Conservation (phyloP, 768 basidiomycete species). For the Tylopilus intermedius region DNA sequence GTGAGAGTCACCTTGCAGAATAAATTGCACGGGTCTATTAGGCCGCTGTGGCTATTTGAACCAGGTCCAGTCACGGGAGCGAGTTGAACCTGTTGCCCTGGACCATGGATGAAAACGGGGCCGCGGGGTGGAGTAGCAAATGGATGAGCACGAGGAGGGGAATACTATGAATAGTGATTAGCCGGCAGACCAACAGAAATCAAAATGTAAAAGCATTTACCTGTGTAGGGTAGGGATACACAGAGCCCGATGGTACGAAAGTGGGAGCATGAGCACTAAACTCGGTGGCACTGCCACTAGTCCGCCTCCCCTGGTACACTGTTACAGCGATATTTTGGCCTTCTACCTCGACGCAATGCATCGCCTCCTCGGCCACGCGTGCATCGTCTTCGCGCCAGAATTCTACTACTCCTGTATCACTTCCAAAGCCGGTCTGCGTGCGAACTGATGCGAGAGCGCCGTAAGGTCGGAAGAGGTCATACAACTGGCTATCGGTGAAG, state of each 20-base stretch:
- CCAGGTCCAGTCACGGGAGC: conserved; percentile 72
- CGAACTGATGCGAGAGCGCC: conserved; percentile 79
- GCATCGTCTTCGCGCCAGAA: conserved; percentile 89
- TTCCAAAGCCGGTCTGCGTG: conserved; percentile 68
- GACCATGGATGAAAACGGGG: conserved; percentile 71
- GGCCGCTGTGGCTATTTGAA: conserved; percentile 77
- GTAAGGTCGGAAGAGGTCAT: conserved; percentile 79
- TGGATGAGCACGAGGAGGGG: conserved; percentile 58
- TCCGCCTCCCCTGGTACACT: conserved; percentile 63
- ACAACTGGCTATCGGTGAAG: conserved; percentile 68
- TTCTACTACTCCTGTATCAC: conserved; percentile 74
- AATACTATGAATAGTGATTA: conserved; percentile 43
- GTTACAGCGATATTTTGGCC: conserved; percentile 84
- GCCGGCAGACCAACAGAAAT: not conserved
- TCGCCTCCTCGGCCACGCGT: conserved; percentile 66
- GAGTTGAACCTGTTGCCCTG: conserved; percentile 85
- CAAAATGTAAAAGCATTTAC: conserved; percentile 28
- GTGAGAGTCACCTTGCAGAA: conserved; percentile 66
- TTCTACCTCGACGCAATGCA: conserved; percentile 81
- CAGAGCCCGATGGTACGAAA: conserved; percentile 69
- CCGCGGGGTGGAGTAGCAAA: conserved; percentile 37
- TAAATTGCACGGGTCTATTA: conserved; percentile 87
- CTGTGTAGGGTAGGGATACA: conserved; percentile 61
- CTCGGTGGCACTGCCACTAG: conserved; percentile 50
- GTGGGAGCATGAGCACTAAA: conserved; percentile 71